Base-by-base conservation (phyloP, 768 basidiomycete genomes). In the Mycena venus region DNA sequence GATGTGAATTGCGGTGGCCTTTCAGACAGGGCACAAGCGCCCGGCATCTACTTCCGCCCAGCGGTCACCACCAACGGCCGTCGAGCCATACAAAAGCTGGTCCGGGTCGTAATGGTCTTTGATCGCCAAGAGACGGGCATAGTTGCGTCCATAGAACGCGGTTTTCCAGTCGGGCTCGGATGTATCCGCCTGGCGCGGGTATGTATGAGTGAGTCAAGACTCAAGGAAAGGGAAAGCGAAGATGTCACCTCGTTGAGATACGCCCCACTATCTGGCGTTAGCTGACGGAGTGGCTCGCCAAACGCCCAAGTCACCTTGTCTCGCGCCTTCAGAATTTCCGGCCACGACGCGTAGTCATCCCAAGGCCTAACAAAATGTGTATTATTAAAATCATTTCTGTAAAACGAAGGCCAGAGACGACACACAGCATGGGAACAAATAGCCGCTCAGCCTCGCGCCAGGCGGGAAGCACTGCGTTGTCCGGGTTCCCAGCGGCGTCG, bases 101-200 rank as follows among this genome's bases (percentile, higher is more conserved):
- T 60, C 65, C 11, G 77, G 72, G 27, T 78, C 77, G 59, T 68
- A 78, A 15, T 49, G 67, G 23, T 75, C 60, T 27, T 78, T 78
- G 31, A 76, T 72, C n/a, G 42, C 59, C 11, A 76, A 12, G 1
- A 78, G 64, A 21, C 44, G 68, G 6, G 70, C 64, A 51, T 78
- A 78, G 36, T 78, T 78, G 17, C 36, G 31, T 2, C 77, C 77
- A 49, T 78, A 78, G 25, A 75, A 76, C 25, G 68, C 53, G 25
- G 58, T 25, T 59, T 76, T 70, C 77, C 77, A 78, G 44, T 76
- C 71, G 8, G 77, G 77, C 32, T 75, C 70, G 31, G 71, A 73
- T 23, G 74, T 66, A 59, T 78, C 75, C 17, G 77, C 77, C 77
- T 78, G 47, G 11, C 21, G 8, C 9, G n/a, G n/a, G 17, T n/a